phyloP scores from a whole-genome alignment of 2,329 filamentous ascomycete genomes.

The Elsinoe arachidis region DNA sequence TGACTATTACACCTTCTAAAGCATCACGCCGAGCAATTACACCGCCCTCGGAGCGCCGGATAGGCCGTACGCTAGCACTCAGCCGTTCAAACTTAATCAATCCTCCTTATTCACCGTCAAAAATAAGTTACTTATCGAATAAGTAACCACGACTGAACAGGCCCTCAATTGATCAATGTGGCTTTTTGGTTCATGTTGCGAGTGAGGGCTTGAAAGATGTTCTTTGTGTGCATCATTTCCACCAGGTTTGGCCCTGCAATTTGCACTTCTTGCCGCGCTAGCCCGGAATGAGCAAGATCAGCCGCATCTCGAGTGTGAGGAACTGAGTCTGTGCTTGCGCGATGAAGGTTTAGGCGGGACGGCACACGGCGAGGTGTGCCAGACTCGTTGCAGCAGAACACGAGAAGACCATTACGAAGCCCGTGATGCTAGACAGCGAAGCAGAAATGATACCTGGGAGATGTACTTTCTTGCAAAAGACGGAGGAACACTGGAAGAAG shows the following conservation, averaged over 20 bases:
- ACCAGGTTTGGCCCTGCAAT: conserved; percentile 10
- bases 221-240: neutral
- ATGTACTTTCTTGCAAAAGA: neutral
- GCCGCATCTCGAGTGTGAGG: neutral
- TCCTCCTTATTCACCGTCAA: too few species aligned
- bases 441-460: neutral
- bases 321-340: conserved; percentile 1
- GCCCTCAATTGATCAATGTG: neutral
- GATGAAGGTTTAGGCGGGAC: neutral
- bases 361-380: neutral
- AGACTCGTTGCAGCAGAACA: neutral
- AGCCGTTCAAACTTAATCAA: too few species aligned
- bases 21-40: too few species aligned
- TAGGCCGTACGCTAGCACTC: too few species aligned
- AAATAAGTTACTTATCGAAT: too few species aligned
- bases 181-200: neutral
- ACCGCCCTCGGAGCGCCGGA: too few species aligned
- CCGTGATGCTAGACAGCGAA: neutral
- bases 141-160: too few species aligned
- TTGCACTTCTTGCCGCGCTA: conserved; percentile 2
- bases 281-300: neutral
- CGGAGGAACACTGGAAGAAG: conserved; percentile 3
- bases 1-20: too few species aligned
- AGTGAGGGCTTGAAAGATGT: neutral
- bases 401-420: conserved; percentile 1